phyloP scores from a whole-genome alignment of 2,329 filamentous ascomycete genomes.

The Cercospora sojina region DNA sequence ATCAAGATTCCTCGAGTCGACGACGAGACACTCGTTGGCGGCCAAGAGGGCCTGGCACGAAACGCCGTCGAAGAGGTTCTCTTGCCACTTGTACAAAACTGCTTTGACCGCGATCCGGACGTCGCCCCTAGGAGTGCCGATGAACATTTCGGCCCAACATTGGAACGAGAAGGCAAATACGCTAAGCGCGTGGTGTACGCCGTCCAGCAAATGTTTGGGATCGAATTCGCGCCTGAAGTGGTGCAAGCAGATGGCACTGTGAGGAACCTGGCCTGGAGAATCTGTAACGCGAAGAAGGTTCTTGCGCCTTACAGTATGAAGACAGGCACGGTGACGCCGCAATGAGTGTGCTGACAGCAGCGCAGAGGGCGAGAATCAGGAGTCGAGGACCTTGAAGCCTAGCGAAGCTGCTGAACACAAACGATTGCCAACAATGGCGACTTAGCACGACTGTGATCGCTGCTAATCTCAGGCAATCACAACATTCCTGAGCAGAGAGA shows the following conservation, averaged over 20 bases:
- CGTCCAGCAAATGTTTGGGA: constrained; percentile 91
- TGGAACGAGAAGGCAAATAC: constrained; percentile 86
- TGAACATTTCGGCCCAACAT: constrained; percentile 79
- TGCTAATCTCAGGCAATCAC: constrained; percentile 6
- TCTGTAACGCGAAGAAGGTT: constrained; percentile 94
- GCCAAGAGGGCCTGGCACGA: constrained; percentile 62
- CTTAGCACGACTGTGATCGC: not conserved
- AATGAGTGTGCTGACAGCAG: constrained; percentile 14
- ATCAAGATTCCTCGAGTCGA: constrained; percentile 80
- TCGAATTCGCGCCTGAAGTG: constrained; percentile 90
- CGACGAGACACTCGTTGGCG: constrained; percentile 53
- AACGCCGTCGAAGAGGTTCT: constrained; percentile 72
- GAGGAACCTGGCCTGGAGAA: constrained; percentile 85
- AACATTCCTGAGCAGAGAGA: constrained; percentile 10
- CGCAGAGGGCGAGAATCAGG: not conserved
- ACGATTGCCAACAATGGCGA: not conserved
- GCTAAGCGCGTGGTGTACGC: constrained; percentile 89
- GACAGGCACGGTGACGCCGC: constrained; percentile 38
- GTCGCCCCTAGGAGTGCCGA: constrained; percentile 78
- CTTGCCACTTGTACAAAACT: constrained; percentile 82
- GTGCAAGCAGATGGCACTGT: constrained; percentile 91
- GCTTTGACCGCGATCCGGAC: constrained; percentile 86
- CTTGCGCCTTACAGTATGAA: constrained; percentile 58
- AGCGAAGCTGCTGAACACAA: not conserved
- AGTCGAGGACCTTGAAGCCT: not conserved